Evolutionary conservation across 176 grass and related monocot genomes (phyloP).

Genomic region (Paspalum notatum): DNA sequence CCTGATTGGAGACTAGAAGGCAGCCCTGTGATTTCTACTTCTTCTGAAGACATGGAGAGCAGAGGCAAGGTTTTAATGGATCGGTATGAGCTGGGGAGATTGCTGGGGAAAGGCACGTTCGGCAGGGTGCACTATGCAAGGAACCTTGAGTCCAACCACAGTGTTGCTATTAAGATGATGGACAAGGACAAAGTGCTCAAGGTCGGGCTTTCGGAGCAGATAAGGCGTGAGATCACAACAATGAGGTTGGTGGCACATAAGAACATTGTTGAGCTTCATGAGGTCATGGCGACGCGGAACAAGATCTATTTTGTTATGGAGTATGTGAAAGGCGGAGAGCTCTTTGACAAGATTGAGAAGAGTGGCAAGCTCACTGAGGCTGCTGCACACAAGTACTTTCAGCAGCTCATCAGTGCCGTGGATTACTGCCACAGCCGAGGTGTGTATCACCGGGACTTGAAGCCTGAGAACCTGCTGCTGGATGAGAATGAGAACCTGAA

Average conservation of each 20-base stretch:
- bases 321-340: constrained; percentile 82
- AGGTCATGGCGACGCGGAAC: constrained; percentile 76
- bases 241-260: constrained; percentile 71
- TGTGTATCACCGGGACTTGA: constrained; percentile 83
- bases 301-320: constrained; percentile 89
- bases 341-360: constrained; percentile 72
- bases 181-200: constrained; percentile 68
- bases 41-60: constrained; percentile 44
- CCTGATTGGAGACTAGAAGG: constrained; percentile 19
- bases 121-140: constrained; percentile 71
- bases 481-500: constrained; percentile 80
- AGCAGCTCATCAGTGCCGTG: constrained; percentile 76
- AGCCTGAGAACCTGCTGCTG: constrained; percentile 77
- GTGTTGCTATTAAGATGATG: constrained; percentile 80
- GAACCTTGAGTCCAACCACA: constrained; percentile 47
- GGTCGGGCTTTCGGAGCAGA: constrained; percentile 60
- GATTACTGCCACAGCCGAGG: constrained; percentile 76
- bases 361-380: constrained; percentile 61
- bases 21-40: not conserved
- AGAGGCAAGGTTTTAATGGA: constrained; percentile 57
- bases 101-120: constrained; percentile 78
- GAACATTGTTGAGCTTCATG: constrained; percentile 69
- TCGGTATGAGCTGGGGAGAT: constrained; percentile 66
- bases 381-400: constrained; percentile 64
- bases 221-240: constrained; percentile 75